phyloP scores from a whole-genome alignment of 1,284 basidiomycete genomes.

The Xerocomus cyaneibrunnescens region DNA sequence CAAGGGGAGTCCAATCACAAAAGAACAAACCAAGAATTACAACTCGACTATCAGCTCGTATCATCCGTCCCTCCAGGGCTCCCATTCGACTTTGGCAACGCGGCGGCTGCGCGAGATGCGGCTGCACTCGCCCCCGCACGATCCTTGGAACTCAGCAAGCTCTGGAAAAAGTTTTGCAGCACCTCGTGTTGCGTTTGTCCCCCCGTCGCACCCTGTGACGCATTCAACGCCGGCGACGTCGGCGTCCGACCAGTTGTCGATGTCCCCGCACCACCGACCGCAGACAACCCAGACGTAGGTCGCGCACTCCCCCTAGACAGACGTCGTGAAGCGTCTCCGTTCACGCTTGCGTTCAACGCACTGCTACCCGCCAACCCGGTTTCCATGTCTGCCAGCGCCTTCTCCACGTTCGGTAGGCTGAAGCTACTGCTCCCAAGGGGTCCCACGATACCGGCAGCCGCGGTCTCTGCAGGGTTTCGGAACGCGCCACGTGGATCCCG shows the following conservation, averaged over 20 bases:
- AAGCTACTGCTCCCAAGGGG: conserved; percentile 85
- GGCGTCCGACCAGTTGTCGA: conserved; percentile 22
- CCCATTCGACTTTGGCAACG: conserved; percentile 26
- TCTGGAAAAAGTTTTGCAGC: conserved; percentile 85
- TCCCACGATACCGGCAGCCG: conserved; percentile 72
- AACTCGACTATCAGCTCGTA: conserved; percentile 27
- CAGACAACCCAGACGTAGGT: conserved; percentile 26
- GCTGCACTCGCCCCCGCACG: conserved; percentile 36
- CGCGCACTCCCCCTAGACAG: conserved; percentile 32
- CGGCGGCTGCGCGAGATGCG: conserved; percentile 25
- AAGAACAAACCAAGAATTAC: neutral
- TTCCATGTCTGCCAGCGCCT: conserved; percentile 85
- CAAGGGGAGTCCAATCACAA: neutral
- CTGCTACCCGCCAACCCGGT: conserved; percentile 42
- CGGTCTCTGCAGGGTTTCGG: conserved; percentile 61
- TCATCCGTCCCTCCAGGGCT: conserved; percentile 38
- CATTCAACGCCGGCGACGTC: conserved; percentile 43
- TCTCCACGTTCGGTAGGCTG: conserved; percentile 81
- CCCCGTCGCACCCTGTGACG: conserved; percentile 48
- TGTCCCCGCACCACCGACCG: conserved; percentile 13
- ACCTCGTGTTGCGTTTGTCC: conserved; percentile 78
- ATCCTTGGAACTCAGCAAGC: conserved; percentile 68
- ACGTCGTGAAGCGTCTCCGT: conserved; percentile 38
- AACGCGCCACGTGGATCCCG: conserved; percentile 87
- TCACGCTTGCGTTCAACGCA: conserved; percentile 32